Evolutionary conservation across 176 grass and related monocot genomes (phyloP), one percentile per base, ranked within the genome.

Genomic region (Raddia distichophylla): DNA sequence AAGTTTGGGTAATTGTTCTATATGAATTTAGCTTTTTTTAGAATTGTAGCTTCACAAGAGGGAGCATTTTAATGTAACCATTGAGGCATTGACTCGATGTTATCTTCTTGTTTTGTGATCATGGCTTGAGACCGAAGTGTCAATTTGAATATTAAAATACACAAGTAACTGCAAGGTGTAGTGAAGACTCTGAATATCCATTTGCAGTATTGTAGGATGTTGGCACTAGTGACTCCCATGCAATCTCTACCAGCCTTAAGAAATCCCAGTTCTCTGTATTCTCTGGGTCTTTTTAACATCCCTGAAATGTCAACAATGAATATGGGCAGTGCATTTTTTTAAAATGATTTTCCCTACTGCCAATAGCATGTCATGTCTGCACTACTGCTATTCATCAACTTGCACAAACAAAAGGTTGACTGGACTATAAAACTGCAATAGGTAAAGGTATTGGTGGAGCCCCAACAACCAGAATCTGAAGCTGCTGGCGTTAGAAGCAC

Each of bases 391-490:
- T 71, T 71, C 47, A 34, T 69, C 27, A 60, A 60, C 35, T 48
- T 65, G 32, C 37, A 60, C 65, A 77, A 51, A 75, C 32, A 76
- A 63, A 80, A 65, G 58, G 11, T 88, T 86, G 32, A 89, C 76
- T 78, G 32, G 46, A 65, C 81, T 71, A 7, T 64, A 65, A 80
- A 76, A 67, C 80, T 85, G 11, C 53, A 83, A 60, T 89, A 94
- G 93, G 88, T 91, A 69, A 84, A 86, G 67, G 19, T 82, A 73
- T 67, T 22, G 32, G 43, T 82, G 72, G 93, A 94, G 32, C 45
- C 84, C 33, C 87, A 91, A 83, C 89, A 87, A 62, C 47, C 46
- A 6, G 87, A 89, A 83, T 85, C 68, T 78, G 92, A 94, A 19
- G 35, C 64, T 63, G 35, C 77, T 80, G 78, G 63, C 73, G 42